These are phyloP conservation scores for Ophiostoma sp. DNA, from an alignment of 2,329 filamentous ascomycete species.

Conservation along the genomic window DNA sequence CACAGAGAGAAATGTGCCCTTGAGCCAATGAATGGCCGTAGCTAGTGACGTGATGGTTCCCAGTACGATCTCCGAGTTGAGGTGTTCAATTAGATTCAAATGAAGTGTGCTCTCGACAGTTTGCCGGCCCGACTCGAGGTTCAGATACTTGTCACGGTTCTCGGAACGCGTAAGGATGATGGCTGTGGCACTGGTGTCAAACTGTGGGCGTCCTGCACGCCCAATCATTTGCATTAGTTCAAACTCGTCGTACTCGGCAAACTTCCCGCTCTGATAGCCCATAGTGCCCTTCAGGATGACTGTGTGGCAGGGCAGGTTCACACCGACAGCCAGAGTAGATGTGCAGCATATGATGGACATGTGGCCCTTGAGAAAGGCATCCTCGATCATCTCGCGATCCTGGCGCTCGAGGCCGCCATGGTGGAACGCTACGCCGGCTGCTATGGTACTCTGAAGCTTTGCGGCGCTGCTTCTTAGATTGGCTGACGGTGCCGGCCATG, in stretches of 20 bases:
- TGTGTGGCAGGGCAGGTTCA: conserved; percentile 78
- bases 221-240: conserved; percentile 91
- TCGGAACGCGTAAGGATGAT: conserved; percentile 71
- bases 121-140: conserved; percentile 67
- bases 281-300: conserved; percentile 78
- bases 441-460: conserved; percentile 50
- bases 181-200: conserved; percentile 68
- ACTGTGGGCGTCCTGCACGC: conserved; percentile 76
- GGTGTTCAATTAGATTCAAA: conserved; percentile 70
- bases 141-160: conserved; percentile 62
- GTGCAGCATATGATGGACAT: conserved; percentile 81
- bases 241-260: conserved; percentile 71
- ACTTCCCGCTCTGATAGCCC: conserved; percentile 53
- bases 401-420: conserved; percentile 65
- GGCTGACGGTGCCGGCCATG: conserved; percentile 57
- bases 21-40: conserved; percentile 68
- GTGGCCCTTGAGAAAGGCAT: conserved; percentile 62
- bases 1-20: conserved; percentile 71
- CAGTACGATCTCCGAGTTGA: conserved; percentile 78
- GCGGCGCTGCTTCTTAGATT: conserved; percentile 50
- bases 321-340: conserved; percentile 74
- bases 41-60: conserved; percentile 61
- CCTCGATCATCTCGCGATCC: conserved; percentile 63
- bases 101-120: conserved; percentile 73
- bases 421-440: conserved; percentile 68